A percentile compares a stretch with the other conserved stretches of the same genome.
phyloP scores from a whole-genome alignment of 768 basidiomycete genomes.

The Chalciporus pseudorubinellus region DNA sequence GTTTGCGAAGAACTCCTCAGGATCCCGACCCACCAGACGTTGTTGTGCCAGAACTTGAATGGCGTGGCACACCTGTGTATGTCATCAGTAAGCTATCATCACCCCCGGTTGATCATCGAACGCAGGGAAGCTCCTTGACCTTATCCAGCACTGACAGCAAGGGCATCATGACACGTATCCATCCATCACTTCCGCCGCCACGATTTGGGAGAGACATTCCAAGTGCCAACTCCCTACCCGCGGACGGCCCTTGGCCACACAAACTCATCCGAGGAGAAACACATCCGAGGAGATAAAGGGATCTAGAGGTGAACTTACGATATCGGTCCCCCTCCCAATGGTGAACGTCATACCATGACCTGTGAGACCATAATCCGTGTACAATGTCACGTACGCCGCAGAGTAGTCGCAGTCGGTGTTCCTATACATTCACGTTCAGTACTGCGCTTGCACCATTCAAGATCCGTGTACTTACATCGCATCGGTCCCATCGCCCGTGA shows the following conservation, averaged over 20 bases:
- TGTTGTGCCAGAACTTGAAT: constrained; percentile 69
- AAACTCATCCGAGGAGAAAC: no score
- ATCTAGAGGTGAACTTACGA: no score
- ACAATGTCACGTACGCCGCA: constrained; percentile 79
- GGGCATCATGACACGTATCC: neutral
- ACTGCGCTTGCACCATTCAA: no score
- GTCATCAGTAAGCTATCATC: neutral
- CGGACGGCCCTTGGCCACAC: no score
- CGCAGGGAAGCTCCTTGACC: neutral
- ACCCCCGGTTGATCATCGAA: neutral
- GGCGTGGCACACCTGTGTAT: constrained; percentile 61
- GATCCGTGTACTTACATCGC: constrained; percentile 59
- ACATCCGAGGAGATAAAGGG: neutral
- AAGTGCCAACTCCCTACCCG: no score
- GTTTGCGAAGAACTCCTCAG: constrained; percentile 76
- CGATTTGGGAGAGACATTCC: no score
- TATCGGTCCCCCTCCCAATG: constrained; percentile 90
- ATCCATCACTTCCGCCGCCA: neutral
- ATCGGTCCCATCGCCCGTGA: constrained; percentile 89
- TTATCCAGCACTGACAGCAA: neutral
- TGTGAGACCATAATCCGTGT: constrained; percentile 60
- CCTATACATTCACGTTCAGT: constrained; percentile 39
- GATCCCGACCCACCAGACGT: constrained; percentile 77
- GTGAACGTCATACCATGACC: constrained; percentile 93
- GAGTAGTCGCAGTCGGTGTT: constrained; percentile 95